Evolutionary conservation across 23 red algal species (phyloP), one percentile per base, ranked within the genome.

Genomic region (Cyanidiococcus yangmingshanensis): DNA sequence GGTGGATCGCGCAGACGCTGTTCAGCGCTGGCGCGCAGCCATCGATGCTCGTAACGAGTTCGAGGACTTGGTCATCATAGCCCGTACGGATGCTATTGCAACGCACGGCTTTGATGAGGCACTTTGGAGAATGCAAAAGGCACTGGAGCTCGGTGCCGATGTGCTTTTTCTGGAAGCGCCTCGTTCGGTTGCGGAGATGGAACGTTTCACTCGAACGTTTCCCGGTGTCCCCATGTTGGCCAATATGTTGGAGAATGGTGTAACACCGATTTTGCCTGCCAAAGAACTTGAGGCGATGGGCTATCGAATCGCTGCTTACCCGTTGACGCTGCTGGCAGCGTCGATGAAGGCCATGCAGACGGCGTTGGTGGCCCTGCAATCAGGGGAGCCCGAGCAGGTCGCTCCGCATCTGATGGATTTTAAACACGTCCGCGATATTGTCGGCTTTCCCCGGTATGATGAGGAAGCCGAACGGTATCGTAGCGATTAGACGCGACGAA

Each of bases 161-260:
- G 83, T 96, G 63, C 85, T 84, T 0, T 90, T 96, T 79, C 79
- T 96, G 24, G 92, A 96, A 74, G 92, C 92, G 57, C 92, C 92
- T 21, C 80, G 75, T 51, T 68, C 77, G 25, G 51, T 41, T 25
- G 84, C 83, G 24, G 84, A 90, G 38, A 76, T 96, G 83, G 41
- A 50, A 39, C 40, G 21, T 17, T 87, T 86, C 58, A 76, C 78
- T 40, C 16, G 50, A 2, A 59, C 75, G 36, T 57, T 88, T 26
- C 79, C 67, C 33, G 90, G 83, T 24, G 32, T 84, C 7, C 63
- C 63, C 30, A 87, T 87, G 74, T 80, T 90, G 35, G 87, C 85
- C 36, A 96, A 96, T 82, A 89, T 88, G 84, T 75, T 96, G 16
- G 92, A 96, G 59, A 82, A 78, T 76, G 92, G 92, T 39, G 78